Evolutionary conservation across 2,329 filamentous ascomycete species (phyloP).

Genomic region (Sclerotinia minor): DNA sequence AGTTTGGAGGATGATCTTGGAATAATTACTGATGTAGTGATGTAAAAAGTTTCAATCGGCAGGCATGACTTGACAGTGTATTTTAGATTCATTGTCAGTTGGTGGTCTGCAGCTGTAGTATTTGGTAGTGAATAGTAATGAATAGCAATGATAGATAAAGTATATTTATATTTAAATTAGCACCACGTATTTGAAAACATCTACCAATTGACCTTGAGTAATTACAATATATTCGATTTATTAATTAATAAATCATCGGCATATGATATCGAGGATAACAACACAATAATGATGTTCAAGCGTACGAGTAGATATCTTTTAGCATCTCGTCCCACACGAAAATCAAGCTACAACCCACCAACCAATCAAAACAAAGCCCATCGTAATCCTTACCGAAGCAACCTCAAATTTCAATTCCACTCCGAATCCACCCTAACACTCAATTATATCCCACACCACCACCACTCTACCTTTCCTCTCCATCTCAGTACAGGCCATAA

Average conservation of each 20-base stretch:
- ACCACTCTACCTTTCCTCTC: conserved; percentile 21
- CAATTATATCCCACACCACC: conserved; percentile 20
- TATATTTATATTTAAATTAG: not conserved
- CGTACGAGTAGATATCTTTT: not conserved
- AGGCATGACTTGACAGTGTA: too few species aligned
- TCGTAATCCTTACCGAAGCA: conserved; percentile 24
- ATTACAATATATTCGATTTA: not conserved
- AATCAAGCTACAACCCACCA: conserved; percentile 18
- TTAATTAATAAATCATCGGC: not conserved
- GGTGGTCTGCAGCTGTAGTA: too few species aligned
- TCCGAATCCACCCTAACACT: conserved; percentile 25
- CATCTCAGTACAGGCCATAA: conserved; percentile 20
- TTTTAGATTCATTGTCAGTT: too few species aligned
- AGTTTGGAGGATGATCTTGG: too few species aligned
- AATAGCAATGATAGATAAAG: not conserved
- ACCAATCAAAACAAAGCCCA: conserved; percentile 24
- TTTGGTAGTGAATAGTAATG: not conserved
- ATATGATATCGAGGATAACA: not conserved
- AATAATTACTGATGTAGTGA: too few species aligned
- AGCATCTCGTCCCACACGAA: conserved; percentile 8
- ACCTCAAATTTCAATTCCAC: conserved; percentile 24
- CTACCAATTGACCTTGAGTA: not conserved
- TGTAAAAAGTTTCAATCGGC: too few species aligned
- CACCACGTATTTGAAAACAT: not conserved
- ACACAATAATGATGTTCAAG: not conserved